Evolutionary conservation across 495 filamentous ascomycete species (phyloP), one percentile per base, ranked within the genome.

Genomic region (Hypoxylon trugodes): DNA sequence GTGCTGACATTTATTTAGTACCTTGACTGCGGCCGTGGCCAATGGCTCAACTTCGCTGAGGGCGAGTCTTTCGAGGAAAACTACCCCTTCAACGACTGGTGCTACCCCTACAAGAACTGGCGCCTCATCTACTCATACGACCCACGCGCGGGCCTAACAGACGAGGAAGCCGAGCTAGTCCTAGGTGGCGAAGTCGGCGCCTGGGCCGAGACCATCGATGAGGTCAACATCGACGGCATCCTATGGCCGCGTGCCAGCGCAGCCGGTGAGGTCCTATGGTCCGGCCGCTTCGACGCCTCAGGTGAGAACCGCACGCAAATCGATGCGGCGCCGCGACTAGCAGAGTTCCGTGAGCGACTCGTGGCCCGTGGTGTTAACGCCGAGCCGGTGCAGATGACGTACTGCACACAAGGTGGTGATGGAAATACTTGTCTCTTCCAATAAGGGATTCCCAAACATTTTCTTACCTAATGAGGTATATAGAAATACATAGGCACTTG

Each of bases 181-280:
- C 68, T 93, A 3, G 91, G 91, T 21, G 91, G 90, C 7, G 91
- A 94, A 69, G 84, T 87, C 13, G 86, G 87, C 59, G 83, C 90
- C 21, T 95, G 91, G 91, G 83, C 79, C 62, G 91, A 95, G 76
- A 85, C 89, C 53, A 91, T 88, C 22, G 91, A 95, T 68, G 69
- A 83, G 0, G 75, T 82, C 22, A 91, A 83, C 61, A 63, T 93
- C 2, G 90, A 93, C 73, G 68, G 73, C 46, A 86, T 89, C 75
- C 72, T 91, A 0, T 95, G 91, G 91, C 91, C 91, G n/a, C 79
- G 90, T 7, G 82, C 82, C 1, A 80, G 78, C 52, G 90, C 88
- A 5, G 89, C 87, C 0, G 90, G 79, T 35, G 90, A 93, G 74
- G 87, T 91, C 6, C 77, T 93, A 24, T 94, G 90, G 91, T 86